These are phyloP conservation scores for Aspergillus saccharolyticus DNA, from an alignment of 495 filamentous ascomycete genomes.

Conservation along the genomic window DNA sequence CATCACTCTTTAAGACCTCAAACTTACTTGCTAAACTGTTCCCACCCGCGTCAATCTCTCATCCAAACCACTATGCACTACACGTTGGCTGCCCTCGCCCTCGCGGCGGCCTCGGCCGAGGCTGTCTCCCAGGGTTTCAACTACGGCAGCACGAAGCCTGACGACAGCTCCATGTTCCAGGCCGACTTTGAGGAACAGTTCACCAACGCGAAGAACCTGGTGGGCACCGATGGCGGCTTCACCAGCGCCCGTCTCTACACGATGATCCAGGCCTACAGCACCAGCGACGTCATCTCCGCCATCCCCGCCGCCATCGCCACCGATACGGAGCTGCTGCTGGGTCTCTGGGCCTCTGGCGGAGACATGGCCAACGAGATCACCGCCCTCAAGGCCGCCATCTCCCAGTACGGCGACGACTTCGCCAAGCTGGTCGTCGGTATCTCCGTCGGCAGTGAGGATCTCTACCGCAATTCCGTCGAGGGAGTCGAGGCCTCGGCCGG, in stretches of 20 bases:
- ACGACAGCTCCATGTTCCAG: slow-evolving; percentile 57
- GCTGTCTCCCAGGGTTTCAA: slow-evolving; percentile 73
- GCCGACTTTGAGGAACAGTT: slow-evolving; percentile 68
- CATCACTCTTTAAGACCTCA: not conserved
- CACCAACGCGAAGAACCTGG: slow-evolving; percentile 60
- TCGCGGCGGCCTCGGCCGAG: slow-evolving; percentile 39
- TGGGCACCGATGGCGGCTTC: slow-evolving; percentile 62
- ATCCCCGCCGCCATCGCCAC: slow-evolving; percentile 77
- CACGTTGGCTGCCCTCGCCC: slow-evolving; percentile 39
- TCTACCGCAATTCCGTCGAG: slow-evolving; percentile 71
- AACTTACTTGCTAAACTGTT: not conserved
- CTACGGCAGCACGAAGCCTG: slow-evolving; percentile 62
- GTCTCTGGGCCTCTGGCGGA: slow-evolving; percentile 71
- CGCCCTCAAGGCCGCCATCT: slow-evolving; percentile 60
- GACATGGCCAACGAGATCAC: slow-evolving; percentile 64
- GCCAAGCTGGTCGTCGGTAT: slow-evolving; percentile 69
- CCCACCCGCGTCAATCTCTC: not conserved
- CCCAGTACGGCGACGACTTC: slow-evolving; percentile 57
- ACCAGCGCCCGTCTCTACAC: slow-evolving; percentile 65
- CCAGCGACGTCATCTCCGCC: slow-evolving; percentile 56
- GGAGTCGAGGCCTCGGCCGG: slow-evolving; percentile 50
- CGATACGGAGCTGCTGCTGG: slow-evolving; percentile 67
- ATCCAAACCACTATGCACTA: slow-evolving; percentile 10
- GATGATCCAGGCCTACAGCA: slow-evolving; percentile 56
- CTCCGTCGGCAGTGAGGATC: slow-evolving; percentile 85